Evolutionary conservation across 192 early-diverging fungal species (phyloP), one percentile per base, ranked within the genome.

Genomic region (Backusella luteola): DNA sequence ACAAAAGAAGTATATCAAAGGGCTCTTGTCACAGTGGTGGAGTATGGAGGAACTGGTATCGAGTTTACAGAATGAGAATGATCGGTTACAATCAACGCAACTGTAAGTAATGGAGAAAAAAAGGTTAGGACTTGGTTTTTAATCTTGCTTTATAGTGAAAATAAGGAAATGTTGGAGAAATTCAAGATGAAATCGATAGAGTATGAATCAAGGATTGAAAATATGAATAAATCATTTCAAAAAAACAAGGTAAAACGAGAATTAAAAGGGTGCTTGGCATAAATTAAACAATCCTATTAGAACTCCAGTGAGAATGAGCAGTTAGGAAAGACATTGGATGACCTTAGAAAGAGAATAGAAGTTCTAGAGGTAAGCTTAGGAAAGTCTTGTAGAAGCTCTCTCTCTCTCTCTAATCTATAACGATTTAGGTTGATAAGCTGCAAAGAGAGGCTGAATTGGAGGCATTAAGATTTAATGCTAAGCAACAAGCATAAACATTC

Each of bases 1-100:
- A 35, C 79, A 83, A 46, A 84, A 89, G 35, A 52, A 69, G 17
- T 82, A 85, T 26, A 74, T 87, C 67, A 85, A 87, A 41, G 46
- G 66, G 0, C 39, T 87, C 1, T 69, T 85, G 17, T 76, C 80
- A 7, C 83, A 81, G 8, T 81, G 76, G 76, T 75, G 70, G 76
- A 71, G 73, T 23, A 77, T 75, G 59, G 80, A 81, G 36, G 77
- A 74, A 34, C 17, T 79, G 1, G 68, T 79, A 2, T 26, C 78
- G 15, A 79, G 78, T 73, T 35, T 79, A 11, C 78, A 79, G 42
- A 17, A 67, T 1, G 78, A 79, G n/a, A 79, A 79, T 39, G 32
- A 32, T 15, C 15, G 46, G 15, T 66, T 74, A 19, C 52, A 73
- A 23, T 67, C 52, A 69, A 34, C 69, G 7, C 34, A 68, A 53